Evolutionary conservation across 2,329 filamentous ascomycete genomes (phyloP), one percentile per base, ranked within the genome.

Genomic region (Emergomyces orientalis): DNA sequence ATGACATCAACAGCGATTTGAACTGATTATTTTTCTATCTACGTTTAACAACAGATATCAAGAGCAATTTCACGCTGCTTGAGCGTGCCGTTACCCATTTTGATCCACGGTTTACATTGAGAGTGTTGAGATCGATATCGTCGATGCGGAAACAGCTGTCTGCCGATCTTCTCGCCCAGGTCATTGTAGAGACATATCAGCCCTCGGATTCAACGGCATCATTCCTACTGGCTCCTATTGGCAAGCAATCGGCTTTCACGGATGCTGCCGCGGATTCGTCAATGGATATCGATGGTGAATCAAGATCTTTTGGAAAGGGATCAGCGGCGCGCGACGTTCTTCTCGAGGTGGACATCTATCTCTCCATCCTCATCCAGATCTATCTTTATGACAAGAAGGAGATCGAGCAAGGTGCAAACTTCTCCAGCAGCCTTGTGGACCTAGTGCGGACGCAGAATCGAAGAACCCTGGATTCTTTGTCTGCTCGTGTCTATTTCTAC

Each of bases 401-500:
- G 72, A 88, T 86, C 72, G 83, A 94, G 74, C 85, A 85, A 66
- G 94, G 94, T 62, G 87, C 87, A 67, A 84, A 89, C 64, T 96
- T 97, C 78, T 97, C 94, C 37, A 85, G 86, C 68, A 86, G 86
- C 70, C 83, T 99, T 61, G 86, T 91, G 60, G 89, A 93, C 73
- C 88, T 88, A 73, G 88, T 97, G 74, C 91, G 95, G 71, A 83
- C 86, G 61, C 83, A 96, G 74, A 99, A 99, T 81, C 89, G 94
- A 66, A 88, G 94, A 70, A 97, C 94, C 30, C 81, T 99, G 66
- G 94, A 99, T 76, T 91, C 92, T 59, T 85, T 99, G 64, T 90
- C 92, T 64, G 91, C 93, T 67, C 95, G 95, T 77, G 91, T 93
- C 66, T 99, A 97, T 83, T 97, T 97, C 79, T 99, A 99, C 82